Percentiles rank a stretch among this genome's conserved stretches.
These are phyloP conservation scores for Penicillium samsonianum DNA, from an alignment of 495 filamentous ascomycete genomes.

Conservation along the genomic window DNA sequence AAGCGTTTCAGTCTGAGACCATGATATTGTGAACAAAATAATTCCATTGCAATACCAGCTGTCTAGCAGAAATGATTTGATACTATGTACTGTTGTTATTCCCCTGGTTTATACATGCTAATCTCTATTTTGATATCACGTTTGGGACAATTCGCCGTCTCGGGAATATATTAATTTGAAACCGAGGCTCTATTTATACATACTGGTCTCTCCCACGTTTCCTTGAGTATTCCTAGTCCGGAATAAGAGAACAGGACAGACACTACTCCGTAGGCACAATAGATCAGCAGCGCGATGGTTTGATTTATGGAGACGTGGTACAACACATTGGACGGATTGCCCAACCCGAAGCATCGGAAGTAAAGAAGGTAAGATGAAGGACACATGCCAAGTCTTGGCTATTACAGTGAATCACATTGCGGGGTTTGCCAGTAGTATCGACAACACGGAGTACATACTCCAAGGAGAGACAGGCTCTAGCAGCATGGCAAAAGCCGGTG, in stretches of 20 bases:
- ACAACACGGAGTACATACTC: constrained; percentile 14
- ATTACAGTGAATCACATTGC: constrained; percentile 26
- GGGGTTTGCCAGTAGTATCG: constrained; percentile 20
- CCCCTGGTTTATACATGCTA: not conserved
- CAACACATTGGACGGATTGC: constrained; percentile 22
- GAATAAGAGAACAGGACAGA: no score
- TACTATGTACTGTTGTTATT: not conserved
- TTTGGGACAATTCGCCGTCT: not conserved
- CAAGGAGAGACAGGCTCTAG: no score
- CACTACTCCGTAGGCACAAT: no score
- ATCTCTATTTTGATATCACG: not conserved
- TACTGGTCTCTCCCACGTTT: not conserved
- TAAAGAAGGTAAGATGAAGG: constrained; percentile 23
- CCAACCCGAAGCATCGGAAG: constrained; percentile 20
- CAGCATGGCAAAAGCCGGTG: not conserved
- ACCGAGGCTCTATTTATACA: not conserved
- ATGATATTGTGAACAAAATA: constrained; percentile 17
- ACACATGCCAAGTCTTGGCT: constrained; percentile 20
- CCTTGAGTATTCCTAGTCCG: no score
- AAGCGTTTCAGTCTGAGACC: constrained; percentile 26
- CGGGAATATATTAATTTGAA: not conserved
- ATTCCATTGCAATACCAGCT: constrained; percentile 13
- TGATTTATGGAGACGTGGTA: constrained; percentile 18
- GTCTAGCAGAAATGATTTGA: not conserved
- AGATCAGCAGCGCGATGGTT: not conserved